Base-by-base conservation (phyloP, 306 rosid genomes). In the Lupinus albus region DNA sequence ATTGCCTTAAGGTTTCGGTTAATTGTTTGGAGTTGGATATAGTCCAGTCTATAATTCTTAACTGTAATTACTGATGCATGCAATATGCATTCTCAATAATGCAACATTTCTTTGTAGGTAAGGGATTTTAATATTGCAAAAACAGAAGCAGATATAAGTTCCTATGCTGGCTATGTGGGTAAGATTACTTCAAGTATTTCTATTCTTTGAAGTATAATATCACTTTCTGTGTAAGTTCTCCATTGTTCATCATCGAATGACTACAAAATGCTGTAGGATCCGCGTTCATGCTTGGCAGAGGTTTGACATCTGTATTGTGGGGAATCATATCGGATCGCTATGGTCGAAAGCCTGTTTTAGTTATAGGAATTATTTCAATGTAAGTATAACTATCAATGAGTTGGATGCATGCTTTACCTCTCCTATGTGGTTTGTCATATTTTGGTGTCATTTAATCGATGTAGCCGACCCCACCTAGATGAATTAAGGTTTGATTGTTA, bases 91-190 rank as follows among this genome's bases (percentile, higher is more conserved):
- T 8, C 54, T 73, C 53, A 35, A 25, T 79, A 47, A 28, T 69
- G 38, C 4, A 44, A 63, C 45, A 13, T 33, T 59, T 67, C 16
- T 45, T 70, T 84, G 67, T 83, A 88, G 96, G 70, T 92, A 35
- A 82, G 88, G 47, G 96, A 92, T 80, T 89, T 92, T 44, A 72
- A 88, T 45, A 80, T 92, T 78, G 96, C 98, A 53, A 41, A 85
- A 72, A 68, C 76, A 25, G 95, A 89, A 3, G 92, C 81, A 67
- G 98, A 92, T 83, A 81, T 92, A 50, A 80, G 95, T 61, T 80
- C 21, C 68, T 92, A 92, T 80, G 92, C 95, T 18, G 95, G 96
- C 9, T 89, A 79, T 81, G 77, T 92, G 64, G 98, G 98, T 89
- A 64, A 30, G 89, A 8, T 49, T 20, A 17, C n/a, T 52, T 32